phyloP scores from a whole-genome alignment of 495 filamentous ascomycete species.

The Cryomyces antarcticus region DNA sequence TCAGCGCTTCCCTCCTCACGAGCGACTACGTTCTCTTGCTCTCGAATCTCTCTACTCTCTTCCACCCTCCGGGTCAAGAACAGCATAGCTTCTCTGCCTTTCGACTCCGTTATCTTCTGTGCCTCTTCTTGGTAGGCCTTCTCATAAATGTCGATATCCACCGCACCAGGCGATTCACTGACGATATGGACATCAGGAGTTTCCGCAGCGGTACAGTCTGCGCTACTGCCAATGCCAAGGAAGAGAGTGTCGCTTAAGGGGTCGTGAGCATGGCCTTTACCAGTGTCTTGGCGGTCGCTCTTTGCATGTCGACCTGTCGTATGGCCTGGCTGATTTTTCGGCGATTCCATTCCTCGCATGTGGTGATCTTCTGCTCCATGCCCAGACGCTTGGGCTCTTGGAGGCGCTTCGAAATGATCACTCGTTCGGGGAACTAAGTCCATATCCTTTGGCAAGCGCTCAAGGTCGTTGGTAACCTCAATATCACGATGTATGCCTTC shows the following conservation, averaged over 20 bases:
- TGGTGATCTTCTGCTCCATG: background rate
- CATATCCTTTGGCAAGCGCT: constrained; percentile 10
- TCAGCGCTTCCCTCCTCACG: background rate
- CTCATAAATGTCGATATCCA: constrained; percentile 74
- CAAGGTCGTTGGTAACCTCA: constrained; percentile 10
- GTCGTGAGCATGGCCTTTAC: constrained; percentile 48
- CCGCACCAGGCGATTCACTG: constrained; percentile 61
- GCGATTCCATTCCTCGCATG: constrained; percentile 1
- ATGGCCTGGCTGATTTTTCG: background rate
- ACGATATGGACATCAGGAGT: constrained; percentile 23
- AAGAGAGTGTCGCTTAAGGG: constrained; percentile 40
- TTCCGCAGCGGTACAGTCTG: constrained; percentile 13
- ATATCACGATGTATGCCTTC: constrained; percentile 27
- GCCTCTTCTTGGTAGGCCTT: constrained; percentile 68
- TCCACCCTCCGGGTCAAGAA: constrained; percentile 44
- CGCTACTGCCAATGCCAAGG: constrained; percentile 52
- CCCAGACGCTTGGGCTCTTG: background rate
- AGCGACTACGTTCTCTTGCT: constrained; percentile 9
- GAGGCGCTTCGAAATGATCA: no score
- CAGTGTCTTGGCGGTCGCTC: constrained; percentile 8
- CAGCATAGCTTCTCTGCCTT: constrained; percentile 22
- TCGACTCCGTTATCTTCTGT: constrained; percentile 37
- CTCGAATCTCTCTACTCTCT: constrained; percentile 16
- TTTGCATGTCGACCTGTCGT: background rate
- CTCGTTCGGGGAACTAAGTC: background rate